These are phyloP conservation scores for Pythium scleroteichum DNA, from an alignment of 352 stramenopile genomes.

Conservation along the genomic window DNA sequence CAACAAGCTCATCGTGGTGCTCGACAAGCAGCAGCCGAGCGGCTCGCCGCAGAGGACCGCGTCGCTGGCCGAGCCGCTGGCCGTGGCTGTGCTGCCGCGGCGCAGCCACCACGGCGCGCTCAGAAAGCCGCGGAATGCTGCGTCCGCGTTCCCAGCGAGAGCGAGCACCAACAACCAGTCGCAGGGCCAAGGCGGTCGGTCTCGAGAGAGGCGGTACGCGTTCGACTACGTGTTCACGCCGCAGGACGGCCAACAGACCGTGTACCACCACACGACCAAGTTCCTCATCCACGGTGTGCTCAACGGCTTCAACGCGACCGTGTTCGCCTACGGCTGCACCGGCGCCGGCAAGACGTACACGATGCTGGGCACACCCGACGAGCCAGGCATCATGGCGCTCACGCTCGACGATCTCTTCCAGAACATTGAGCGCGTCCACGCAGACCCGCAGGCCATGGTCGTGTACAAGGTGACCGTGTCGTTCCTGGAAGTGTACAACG, in stretches of 20 bases:
- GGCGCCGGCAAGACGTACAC: slow-evolving; percentile 91
- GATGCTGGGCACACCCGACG: slow-evolving; percentile 83
- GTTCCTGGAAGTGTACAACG: slow-evolving; percentile 93
- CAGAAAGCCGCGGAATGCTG: slow-evolving; percentile 40
- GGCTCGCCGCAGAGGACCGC: slow-evolving; percentile 8
- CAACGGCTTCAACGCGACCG: slow-evolving; percentile 90
- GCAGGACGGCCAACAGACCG: slow-evolving; percentile 61
- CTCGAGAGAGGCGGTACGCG: slow-evolving; percentile 81
- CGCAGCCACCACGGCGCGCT: slow-evolving; percentile 21
- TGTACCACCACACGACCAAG: slow-evolving; percentile 89
- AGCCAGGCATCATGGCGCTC: slow-evolving; percentile 88
- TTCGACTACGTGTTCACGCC: slow-evolving; percentile 90
- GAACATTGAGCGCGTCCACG: slow-evolving; percentile 52
- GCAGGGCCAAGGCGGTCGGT: slow-evolving; percentile 24
- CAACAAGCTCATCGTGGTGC: slow-evolving; percentile 81
- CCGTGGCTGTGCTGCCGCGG: not conserved
- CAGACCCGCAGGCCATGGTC: slow-evolving; percentile 31
- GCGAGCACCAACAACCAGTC: not conserved
- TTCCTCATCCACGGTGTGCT: slow-evolving; percentile 88
- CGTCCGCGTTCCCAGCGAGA: slow-evolving; percentile 23
- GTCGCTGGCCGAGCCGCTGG: slow-evolving; percentile 1
- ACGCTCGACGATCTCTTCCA: slow-evolving; percentile 87
- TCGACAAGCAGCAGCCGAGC: slow-evolving; percentile 42
- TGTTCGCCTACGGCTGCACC: slow-evolving; percentile 92
- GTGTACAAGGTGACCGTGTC: slow-evolving; percentile 79